phyloP scores from a whole-genome alignment of 352 stramenopile species.

The Phytophthora foliorum region DNA sequence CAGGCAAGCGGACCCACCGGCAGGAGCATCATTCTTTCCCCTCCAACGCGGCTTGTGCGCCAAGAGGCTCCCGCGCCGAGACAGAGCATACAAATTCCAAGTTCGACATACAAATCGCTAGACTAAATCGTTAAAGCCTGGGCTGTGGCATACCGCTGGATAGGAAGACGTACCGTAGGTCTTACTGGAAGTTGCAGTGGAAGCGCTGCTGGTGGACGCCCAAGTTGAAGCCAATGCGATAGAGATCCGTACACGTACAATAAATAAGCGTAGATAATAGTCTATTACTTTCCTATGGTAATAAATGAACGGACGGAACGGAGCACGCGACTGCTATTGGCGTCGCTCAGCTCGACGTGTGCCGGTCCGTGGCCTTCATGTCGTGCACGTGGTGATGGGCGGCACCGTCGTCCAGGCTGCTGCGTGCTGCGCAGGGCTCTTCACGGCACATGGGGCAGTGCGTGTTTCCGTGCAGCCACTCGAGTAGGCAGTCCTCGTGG shows the following conservation, averaged over 20 bases:
- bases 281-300: slow-evolving; percentile 46
- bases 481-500: slow-evolving; percentile 89
- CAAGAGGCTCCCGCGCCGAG: slow-evolving; percentile 30
- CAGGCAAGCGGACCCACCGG: slow-evolving; percentile 35
- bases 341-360: slow-evolving; percentile 25
- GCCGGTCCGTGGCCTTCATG: slow-evolving; percentile 22
- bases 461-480: slow-evolving; percentile 85
- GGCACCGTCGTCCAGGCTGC: slow-evolving; percentile 19
- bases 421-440: slow-evolving; percentile 45
- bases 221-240: neutral
- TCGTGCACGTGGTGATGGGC: slow-evolving; percentile 6
- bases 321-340: neutral
- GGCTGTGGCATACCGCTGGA: neutral
- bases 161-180: neutral
- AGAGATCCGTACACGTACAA: neutral
- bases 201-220: neutral
- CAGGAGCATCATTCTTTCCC: slow-evolving; percentile 55
- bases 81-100: slow-evolving; percentile 4
- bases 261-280: slow-evolving; percentile 26
- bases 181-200: neutral
- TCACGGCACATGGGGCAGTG: slow-evolving; percentile 91
- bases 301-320: slow-evolving; percentile 22
- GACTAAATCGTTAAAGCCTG: slow-evolving; percentile 20
- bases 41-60: slow-evolving; percentile 39
- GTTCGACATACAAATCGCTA: slow-evolving; percentile 31